phyloP scores from a whole-genome alignment of 2,329 filamentous ascomycete species.

The Ceratocystis papillata region DNA sequence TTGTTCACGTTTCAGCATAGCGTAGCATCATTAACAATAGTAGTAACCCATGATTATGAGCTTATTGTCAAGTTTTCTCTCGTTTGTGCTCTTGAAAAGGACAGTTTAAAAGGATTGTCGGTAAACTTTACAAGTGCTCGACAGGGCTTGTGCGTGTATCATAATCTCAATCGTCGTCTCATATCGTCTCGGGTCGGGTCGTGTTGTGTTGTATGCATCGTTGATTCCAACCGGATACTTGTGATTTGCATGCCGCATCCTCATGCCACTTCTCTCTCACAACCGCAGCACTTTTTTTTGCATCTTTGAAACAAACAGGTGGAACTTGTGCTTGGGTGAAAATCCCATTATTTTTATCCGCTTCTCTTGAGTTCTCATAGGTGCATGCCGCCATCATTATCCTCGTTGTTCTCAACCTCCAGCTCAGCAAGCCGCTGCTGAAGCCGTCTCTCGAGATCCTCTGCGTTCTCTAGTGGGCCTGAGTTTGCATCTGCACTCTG shows the following conservation, averaged over 20 bases:
- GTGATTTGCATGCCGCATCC: neutral
- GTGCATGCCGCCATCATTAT: slow-evolving; percentile 45
- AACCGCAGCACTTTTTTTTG: neutral
- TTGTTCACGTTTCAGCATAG: slow-evolving; percentile 14
- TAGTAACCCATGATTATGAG: neutral
- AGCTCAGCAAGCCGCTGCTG: slow-evolving; percentile 44
- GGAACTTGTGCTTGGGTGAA: too few species aligned
- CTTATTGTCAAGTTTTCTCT: neutral
- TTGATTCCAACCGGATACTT: neutral
- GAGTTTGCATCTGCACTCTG: neutral
- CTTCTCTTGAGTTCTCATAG: slow-evolving; percentile 35
- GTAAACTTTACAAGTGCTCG: neutral
- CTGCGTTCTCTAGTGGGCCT: slow-evolving; percentile 33
- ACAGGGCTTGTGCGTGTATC: neutral
- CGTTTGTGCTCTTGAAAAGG: neutral
- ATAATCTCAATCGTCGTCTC: too few species aligned
- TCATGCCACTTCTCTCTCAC: neutral
- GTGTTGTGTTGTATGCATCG: neutral
- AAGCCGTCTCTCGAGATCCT: slow-evolving; percentile 47
- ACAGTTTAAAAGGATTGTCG: neutral
- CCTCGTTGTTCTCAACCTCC: slow-evolving; percentile 35
- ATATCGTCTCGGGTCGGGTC: neutral
- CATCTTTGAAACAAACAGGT: neutral
- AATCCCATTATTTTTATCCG: too few species aligned
- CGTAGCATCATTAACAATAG: slow-evolving; percentile 8